Evolutionary conservation across 2,329 filamentous ascomycete species (phyloP), one percentile per base, ranked within the genome.

Genomic region (Ceratocystis variospora): DNA sequence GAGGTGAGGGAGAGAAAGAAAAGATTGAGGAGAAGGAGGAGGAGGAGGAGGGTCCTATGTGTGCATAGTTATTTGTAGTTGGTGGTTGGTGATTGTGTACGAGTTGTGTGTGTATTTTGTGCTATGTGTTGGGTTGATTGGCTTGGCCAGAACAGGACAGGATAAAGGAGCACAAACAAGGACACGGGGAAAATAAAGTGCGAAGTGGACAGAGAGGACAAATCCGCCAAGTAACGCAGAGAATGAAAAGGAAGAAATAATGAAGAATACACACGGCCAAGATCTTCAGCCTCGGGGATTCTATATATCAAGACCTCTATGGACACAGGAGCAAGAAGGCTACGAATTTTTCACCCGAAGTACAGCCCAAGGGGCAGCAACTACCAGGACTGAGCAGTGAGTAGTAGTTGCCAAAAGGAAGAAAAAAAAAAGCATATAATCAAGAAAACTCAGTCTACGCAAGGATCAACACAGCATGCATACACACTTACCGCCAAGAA

Each of bases 301-400:
- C 37, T 41, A 41, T 41, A 25, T 53, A 53, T 53, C 22, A 53
- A 53, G 15, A 15, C 22, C 48, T 25, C 25, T 25, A 25, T 22
- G 22, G 48, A 22, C 37, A 10, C 55, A 62, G 44, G 61, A 62
- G 12, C n/a, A 41, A 46, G 37, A 44, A 41, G 61, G 37, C 33
- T 45, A 46, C 37, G 61, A 46, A 62, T 28, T 62, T 44, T 46
- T 62, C 44, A 41, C 61, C 61, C 61, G 22, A 46, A 46, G 37
- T 45, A 62, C 61, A 62, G 19, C 25, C 61, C 44, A 62, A 33
- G 44, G 59, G 31, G 59, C 19, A 53, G 48, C 22, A 53, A 53
- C 10, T 53, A 19, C 48, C 17, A 25, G 33, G 10, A 41, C 37
- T 41, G 37, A 41, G 37, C 37, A 41, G 37, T 12, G 37, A 15